These are phyloP conservation scores for Pyricularia pennisetigena DNA, from an alignment of 2,329 filamentous ascomycete species.

Conservation along the genomic window DNA sequence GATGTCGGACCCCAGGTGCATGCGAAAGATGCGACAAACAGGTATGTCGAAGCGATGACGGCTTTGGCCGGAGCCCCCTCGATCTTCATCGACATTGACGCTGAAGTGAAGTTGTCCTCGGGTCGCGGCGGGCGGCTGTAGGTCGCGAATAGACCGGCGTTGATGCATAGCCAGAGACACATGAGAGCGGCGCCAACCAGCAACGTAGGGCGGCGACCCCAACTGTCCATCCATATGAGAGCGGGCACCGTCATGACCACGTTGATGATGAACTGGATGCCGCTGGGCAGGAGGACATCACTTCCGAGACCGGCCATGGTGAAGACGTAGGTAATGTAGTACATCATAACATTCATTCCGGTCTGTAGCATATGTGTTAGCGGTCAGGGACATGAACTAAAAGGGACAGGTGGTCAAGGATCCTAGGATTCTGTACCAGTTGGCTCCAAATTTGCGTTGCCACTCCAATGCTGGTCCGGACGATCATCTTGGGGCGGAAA, in stretches of 20 bases:
- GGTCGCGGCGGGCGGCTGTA: constrained; percentile 25
- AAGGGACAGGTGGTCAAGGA: too few relatives aligned
- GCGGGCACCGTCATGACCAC: constrained; percentile 70
- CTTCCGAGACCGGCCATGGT: constrained; percentile 59
- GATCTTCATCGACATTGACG: constrained; percentile 36
- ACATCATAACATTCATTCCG: constrained; percentile 70
- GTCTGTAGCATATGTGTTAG: constrained; percentile 31
- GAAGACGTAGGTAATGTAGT: constrained; percentile 62
- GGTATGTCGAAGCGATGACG: constrained; percentile 57
- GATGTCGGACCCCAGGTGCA: constrained; percentile 32
- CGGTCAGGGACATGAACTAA: too few relatives aligned
- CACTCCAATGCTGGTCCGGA: constrained; percentile 60
- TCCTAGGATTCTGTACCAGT: too few relatives aligned
- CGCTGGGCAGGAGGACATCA: constrained; percentile 52
- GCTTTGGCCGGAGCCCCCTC: constrained; percentile 38
- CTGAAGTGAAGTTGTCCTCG: constrained; percentile 23
- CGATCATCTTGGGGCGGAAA: constrained; percentile 63
- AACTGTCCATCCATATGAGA: constrained; percentile 63
- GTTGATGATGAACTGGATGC: constrained; percentile 71
- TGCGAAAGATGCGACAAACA: constrained; percentile 44
- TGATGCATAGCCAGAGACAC: constrained; percentile 38
- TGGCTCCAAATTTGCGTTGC: constrained; percentile 71
- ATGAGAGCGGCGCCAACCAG: constrained; percentile 58
- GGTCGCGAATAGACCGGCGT: constrained; percentile 32
- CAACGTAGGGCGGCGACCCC: constrained; percentile 62